Percentiles rank a stretch among this genome's conserved stretches.
phyloP scores from a whole-genome alignment of 768 basidiomycete species.

The Pleurotus giganteus region DNA sequence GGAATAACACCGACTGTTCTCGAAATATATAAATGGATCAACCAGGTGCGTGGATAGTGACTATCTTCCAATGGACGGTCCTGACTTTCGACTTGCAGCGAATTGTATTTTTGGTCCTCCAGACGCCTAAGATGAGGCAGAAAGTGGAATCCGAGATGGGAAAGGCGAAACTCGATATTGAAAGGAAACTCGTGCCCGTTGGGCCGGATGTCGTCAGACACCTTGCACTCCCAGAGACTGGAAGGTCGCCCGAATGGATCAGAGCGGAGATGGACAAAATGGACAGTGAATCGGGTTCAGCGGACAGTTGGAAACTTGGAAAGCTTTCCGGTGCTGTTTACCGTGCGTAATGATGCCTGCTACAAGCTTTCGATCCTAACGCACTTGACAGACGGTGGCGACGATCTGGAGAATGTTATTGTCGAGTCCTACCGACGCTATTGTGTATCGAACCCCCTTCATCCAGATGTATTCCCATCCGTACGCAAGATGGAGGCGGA shows the following conservation, averaged over 20 bases:
- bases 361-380: neutral
- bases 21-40: constrained; percentile 53
- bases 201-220: constrained; percentile 63
- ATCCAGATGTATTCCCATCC: constrained; percentile 91
- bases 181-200: constrained; percentile 64
- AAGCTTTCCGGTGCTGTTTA: constrained; percentile 87
- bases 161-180: constrained; percentile 63
- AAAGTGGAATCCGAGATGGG: constrained; percentile 65
- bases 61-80: neutral
- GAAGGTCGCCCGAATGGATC: constrained; percentile 72
- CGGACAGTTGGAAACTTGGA: constrained; percentile 62
- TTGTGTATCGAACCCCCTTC: constrained; percentile 84
- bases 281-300: constrained; percentile 53
- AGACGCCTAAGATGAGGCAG: constrained; percentile 55
- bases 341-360: constrained; percentile 47
- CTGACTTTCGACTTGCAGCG: constrained; percentile 32
- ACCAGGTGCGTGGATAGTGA: constrained; percentile 39
- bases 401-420: constrained; percentile 76
- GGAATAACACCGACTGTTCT: constrained; percentile 46
- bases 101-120: constrained; percentile 54
- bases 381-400: constrained; percentile 67
- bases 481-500: constrained; percentile 98
- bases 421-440: constrained; percentile 80
- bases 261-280: constrained; percentile 75
- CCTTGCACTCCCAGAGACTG: constrained; percentile 61